A percentile compares a stretch with the other conserved stretches of the same genome.
Conservation (phyloP, 2,329 filamentous ascomycete genomes). For the Cytospora paraplurivora region DNA sequence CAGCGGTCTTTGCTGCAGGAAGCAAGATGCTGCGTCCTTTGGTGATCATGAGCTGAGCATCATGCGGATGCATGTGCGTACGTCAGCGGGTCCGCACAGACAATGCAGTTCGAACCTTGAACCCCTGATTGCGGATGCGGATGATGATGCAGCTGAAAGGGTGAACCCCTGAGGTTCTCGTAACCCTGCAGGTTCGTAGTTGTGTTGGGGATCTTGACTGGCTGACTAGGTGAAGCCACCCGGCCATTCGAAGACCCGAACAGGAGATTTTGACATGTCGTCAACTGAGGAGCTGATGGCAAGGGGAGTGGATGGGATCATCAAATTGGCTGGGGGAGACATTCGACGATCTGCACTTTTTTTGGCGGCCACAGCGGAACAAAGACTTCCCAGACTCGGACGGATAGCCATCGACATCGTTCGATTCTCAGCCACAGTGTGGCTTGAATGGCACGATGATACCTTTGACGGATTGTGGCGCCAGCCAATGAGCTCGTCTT, state of each 20-base stretch:
- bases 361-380: background rate
- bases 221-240: background rate
- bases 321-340: background rate
- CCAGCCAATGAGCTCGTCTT: conserved; percentile 14
- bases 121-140: background rate
- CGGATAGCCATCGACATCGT: conserved; percentile 17
- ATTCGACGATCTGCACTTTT: no score
- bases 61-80: background rate
- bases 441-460: conserved; percentile 17
- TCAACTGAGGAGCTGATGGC: background rate
- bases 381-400: conserved; percentile 15
- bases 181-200: background rate
- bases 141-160: conserved; percentile 1
- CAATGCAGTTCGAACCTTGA: background rate
- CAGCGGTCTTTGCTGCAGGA: no score
- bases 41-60: background rate
- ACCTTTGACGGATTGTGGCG: background rate
- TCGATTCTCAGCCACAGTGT: conserved; percentile 25
- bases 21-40: background rate
- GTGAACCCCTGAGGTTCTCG: conserved; percentile 1
- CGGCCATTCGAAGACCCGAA: background rate
- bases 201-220: background rate
- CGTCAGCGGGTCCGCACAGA: background rate
- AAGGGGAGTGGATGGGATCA: background rate
- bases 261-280: conserved; percentile 1